Base-by-base conservation (phyloP, 192 early-diverging fungal genomes). In the Coemansia sp. region DNA sequence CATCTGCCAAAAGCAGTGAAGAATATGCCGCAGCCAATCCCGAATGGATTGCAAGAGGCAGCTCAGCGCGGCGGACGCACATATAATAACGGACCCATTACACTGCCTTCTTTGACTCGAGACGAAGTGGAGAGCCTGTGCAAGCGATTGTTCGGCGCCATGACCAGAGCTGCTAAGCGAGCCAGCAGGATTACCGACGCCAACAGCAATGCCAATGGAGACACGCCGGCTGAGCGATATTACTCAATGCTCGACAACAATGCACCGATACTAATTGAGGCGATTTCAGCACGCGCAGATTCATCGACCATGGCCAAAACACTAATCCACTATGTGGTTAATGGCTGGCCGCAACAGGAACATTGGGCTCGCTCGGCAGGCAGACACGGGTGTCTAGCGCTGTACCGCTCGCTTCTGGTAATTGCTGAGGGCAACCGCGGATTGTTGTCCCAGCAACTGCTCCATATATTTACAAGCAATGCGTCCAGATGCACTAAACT, bases 1-100 rank as follows among this genome's bases (percentile, higher is more conserved):
- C 77, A 80, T 41, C 49, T 80, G 57, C 72, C 77, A 24, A 67
- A 60, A 58, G 50, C 54, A 3, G 72, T 80, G 14, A 74, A 68
- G 47, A 61, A 68, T 51, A 74, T 80, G 71, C 71, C 72, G 16
- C 77, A 80, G 65, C 77, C 77, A 2, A 65, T 80, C 18, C 64
- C 60, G 38, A 74, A 74, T 25, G 71, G 77, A 12, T 23, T 80
- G 22, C 77, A 60, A 16, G 77, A 80, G 28, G 65, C 60, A 8
- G 58, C 62, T 28, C 77, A 68, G 62, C 65, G 65, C 22, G 67
- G 72, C 5, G 77, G 41, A 4, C 71, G 77, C 3, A 41, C 54
- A 27, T 71, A 65, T 55, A 74, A 70, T 48, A 74, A 54, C 48
- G 77, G 77, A 2, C 60, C 77, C 19, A 62, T 71, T 19, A 28